Evolutionary conservation across 306 rosid species (phyloP).

Genomic region (Cicer bijugum): DNA sequence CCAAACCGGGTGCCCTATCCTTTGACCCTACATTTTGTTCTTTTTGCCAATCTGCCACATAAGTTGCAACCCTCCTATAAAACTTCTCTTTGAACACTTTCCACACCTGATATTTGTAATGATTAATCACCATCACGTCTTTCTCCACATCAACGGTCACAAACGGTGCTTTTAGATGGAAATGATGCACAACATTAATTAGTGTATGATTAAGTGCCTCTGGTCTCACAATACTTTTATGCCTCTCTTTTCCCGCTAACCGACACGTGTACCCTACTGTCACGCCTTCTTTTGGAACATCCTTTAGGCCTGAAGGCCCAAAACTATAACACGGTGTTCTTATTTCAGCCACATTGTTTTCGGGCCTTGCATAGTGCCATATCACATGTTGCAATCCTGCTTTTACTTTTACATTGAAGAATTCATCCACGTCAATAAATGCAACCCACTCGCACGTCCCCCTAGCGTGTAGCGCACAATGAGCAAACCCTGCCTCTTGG

Average conservation of each 20-base stretch:
- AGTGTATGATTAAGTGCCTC: slow-evolving; percentile 66
- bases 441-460: slow-evolving; percentile 75
- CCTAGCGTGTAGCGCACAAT: slow-evolving; percentile 70
- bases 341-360: slow-evolving; percentile 55
- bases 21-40: slow-evolving; percentile 67
- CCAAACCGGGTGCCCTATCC: slow-evolving; percentile 83
- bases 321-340: slow-evolving; percentile 65
- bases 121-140: slow-evolving; percentile 65
- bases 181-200: slow-evolving; percentile 88
- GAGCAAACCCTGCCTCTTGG: slow-evolving; percentile 86
- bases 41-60: slow-evolving; percentile 73
- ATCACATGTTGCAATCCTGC: slow-evolving; percentile 47
- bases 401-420: slow-evolving; percentile 50
- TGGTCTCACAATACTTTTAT: slow-evolving; percentile 80
- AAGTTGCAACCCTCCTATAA: slow-evolving; percentile 75
- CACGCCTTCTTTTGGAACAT: slow-evolving; percentile 60
- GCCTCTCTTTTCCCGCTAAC: slow-evolving; percentile 56
- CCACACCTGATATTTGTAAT: slow-evolving; percentile 91
- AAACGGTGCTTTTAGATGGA: slow-evolving; percentile 58
- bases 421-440: slow-evolving; percentile 84
- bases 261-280: slow-evolving; percentile 79
- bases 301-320: slow-evolving; percentile 69
- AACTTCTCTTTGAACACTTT: slow-evolving; percentile 82
- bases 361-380: slow-evolving; percentile 38
- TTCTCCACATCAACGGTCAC: slow-evolving; percentile 48